phyloP scores from a whole-genome alignment of 2,329 filamentous ascomycete species.

The Colletotrichum sp. region DNA sequence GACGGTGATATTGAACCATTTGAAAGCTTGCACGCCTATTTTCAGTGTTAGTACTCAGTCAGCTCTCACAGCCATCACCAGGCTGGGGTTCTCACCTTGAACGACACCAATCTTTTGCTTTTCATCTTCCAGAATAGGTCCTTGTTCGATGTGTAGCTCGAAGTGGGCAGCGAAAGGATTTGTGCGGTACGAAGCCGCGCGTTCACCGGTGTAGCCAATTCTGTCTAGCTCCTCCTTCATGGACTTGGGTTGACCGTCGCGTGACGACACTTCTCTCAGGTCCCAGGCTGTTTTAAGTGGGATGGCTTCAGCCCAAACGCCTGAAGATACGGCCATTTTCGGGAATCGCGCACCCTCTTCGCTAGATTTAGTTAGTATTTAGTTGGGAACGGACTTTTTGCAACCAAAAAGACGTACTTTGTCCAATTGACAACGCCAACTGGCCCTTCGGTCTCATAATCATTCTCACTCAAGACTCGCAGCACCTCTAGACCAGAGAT shows the following conservation, averaged over 20 bases:
- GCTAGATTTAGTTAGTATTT: background rate
- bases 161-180: background rate
- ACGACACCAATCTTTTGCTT: background rate
- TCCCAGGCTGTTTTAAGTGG: background rate
- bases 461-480: background rate
- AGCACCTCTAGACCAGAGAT: background rate
- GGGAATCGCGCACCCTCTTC: background rate
- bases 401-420: background rate
- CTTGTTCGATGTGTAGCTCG: background rate
- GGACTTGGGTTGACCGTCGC: background rate
- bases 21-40: background rate
- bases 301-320: background rate
- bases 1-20: background rate
- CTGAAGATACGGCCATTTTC: background rate
- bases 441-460: background rate
- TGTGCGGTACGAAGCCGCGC: background rate
- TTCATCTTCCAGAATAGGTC: background rate
- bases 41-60: background rate
- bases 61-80: background rate
- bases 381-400: background rate
- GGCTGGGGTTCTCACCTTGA: background rate
- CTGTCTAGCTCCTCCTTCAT: background rate
- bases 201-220: background rate
- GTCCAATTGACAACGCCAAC: background rate
- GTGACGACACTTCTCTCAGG: background rate